Percentiles rank a stretch among this genome's conserved stretches.
These are phyloP conservation scores for Ulmus americana DNA, from an alignment of 331 rosid species.

Conservation along the genomic window DNA sequence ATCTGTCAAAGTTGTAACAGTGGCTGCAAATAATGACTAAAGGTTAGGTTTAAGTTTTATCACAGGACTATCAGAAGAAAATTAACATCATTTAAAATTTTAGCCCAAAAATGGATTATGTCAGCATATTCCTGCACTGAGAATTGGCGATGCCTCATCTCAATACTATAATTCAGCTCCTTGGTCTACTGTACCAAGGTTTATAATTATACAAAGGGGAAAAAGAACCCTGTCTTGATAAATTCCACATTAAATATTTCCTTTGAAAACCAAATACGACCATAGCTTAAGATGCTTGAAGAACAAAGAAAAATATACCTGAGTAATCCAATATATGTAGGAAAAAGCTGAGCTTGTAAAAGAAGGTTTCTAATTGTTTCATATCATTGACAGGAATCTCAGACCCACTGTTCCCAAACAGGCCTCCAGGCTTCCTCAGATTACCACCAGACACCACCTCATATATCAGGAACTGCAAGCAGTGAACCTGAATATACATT, in stretches of 20 bases:
- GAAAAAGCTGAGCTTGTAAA: constrained; percentile 94
- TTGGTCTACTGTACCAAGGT: too few species aligned
- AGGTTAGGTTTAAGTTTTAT: constrained; percentile 21
- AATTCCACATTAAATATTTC: too few species aligned
- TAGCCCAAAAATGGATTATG: too few species aligned
- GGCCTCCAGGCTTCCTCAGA: constrained; percentile 97
- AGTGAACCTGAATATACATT: constrained; percentile 68
- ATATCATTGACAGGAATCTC: constrained; percentile 90
- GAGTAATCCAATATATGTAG: constrained; percentile 83
- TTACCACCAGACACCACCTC: constrained; percentile 99
- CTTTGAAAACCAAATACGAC: neutral
- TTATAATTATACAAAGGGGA: too few species aligned
- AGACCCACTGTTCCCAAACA: constrained; percentile 89
- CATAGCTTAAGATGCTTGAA: neutral
- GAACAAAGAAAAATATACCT: constrained; percentile 41
- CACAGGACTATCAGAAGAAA: neutral
- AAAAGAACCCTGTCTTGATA: too few species aligned
- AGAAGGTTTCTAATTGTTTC: constrained; percentile 85
- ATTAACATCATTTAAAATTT: neutral
- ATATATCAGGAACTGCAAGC: constrained; percentile 93
- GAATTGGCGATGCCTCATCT: too few species aligned
- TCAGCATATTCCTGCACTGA: too few species aligned
- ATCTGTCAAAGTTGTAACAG: constrained; percentile 78
- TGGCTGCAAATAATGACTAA: constrained; percentile 48
- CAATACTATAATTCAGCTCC: too few species aligned